These are phyloP conservation scores for Colletotrichum neosansevieriae DNA, from an alignment of 2,329 filamentous ascomycete genomes.

Conservation along the genomic window DNA sequence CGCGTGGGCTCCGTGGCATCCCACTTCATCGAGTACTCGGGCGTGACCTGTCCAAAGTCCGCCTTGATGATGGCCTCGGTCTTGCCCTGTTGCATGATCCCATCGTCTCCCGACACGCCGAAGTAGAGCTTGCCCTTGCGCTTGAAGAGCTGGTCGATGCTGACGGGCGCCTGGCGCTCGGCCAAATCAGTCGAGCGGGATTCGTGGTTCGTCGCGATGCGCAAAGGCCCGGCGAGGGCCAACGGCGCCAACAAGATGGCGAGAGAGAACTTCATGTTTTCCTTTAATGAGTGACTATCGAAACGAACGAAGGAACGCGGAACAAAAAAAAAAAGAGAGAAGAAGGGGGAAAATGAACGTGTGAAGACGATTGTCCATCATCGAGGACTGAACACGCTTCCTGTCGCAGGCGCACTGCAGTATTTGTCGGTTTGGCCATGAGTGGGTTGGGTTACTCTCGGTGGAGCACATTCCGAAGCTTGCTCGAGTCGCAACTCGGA, in stretches of 20 bases:
- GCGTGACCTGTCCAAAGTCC: slow-evolving; percentile 74
- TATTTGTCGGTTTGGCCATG: slow-evolving; percentile 7
- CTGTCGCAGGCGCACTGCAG: neutral
- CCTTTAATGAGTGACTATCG: slow-evolving; percentile 8
- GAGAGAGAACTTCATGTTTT: slow-evolving; percentile 45
- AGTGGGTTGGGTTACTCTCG: neutral
- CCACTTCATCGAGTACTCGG: slow-evolving; percentile 81
- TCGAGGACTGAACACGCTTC: neutral
- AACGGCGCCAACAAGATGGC: slow-evolving; percentile 53
- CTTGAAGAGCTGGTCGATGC: slow-evolving; percentile 68
- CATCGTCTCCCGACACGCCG: slow-evolving; percentile 69
- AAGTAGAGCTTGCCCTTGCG: slow-evolving; percentile 74
- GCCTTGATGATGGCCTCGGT: slow-evolving; percentile 66
- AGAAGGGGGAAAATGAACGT: neutral
- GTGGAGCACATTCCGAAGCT: slow-evolving; percentile 12
- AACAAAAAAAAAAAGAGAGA: neutral
- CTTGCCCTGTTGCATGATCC: slow-evolving; percentile 62
- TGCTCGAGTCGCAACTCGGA: neutral
- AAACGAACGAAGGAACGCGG: neutral
- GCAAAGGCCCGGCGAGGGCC: slow-evolving; percentile 46
- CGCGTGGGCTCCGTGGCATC: slow-evolving; percentile 63
- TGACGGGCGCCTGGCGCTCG: slow-evolving; percentile 57
- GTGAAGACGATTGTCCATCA: neutral
- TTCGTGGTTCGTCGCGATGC: slow-evolving; percentile 60
- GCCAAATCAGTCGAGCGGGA: slow-evolving; percentile 44